These are phyloP conservation scores for Boeremia exigua DNA, from an alignment of 2,329 filamentous ascomycete species.

Conservation along the genomic window DNA sequence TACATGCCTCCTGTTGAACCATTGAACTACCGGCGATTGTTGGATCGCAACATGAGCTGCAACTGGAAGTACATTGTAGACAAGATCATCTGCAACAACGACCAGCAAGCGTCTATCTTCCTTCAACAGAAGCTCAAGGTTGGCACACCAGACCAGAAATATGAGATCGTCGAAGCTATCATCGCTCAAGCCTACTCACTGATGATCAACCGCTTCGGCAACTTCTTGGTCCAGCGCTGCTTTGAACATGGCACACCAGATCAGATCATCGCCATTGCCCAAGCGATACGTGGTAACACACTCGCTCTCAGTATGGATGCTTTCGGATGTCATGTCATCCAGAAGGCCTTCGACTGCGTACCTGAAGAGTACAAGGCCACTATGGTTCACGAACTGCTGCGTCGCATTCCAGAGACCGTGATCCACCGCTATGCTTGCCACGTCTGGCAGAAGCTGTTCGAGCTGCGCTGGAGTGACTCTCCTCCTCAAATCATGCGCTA, in stretches of 20 bases:
- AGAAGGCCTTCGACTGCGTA: constrained; percentile 98
- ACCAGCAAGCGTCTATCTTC: constrained; percentile 98
- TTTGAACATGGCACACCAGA: constrained; percentile 97
- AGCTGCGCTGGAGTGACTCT: constrained; percentile 91
- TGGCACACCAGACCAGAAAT: constrained; percentile 92
- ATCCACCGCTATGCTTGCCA: constrained; percentile 99
- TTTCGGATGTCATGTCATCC: constrained; percentile 96
- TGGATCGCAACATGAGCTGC: constrained; percentile 95
- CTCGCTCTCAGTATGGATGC: constrained; percentile 97
- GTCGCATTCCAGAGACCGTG: constrained; percentile 94
- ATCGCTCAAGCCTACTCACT: constrained; percentile 91
- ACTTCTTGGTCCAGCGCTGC: constrained; percentile 97
- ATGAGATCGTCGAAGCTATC: constrained; percentile 95
- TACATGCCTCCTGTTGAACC: constrained; percentile 89
- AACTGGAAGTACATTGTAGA: constrained; percentile 99
- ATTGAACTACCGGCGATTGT: constrained; percentile 91
- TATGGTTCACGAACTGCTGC: constrained; percentile 97
- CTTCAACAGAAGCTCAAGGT: constrained; percentile 99
- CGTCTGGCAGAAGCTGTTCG: constrained; percentile 99
- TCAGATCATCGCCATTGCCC: constrained; percentile 90
- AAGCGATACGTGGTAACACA: constrained; percentile 92
- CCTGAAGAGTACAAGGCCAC: constrained; percentile 97
- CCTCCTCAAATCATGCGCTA: constrained; percentile 98
- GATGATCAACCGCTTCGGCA: constrained; percentile 98
- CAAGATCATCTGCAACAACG: constrained; percentile 99